phyloP scores from a whole-genome alignment of 2,329 filamentous ascomycete species.

The Cytospora piceicola region DNA sequence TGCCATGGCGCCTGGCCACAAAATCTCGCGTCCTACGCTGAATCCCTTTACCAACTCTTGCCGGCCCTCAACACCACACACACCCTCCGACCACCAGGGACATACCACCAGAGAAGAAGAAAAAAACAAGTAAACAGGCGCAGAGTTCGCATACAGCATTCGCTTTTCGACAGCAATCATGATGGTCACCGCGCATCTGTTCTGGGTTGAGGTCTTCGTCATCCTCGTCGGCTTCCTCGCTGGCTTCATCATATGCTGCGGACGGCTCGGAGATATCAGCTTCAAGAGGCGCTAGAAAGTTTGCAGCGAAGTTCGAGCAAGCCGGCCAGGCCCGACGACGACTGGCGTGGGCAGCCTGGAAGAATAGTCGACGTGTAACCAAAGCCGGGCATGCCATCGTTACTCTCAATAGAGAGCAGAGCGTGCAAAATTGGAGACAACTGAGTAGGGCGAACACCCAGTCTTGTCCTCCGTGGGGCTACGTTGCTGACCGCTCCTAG shows the following conservation, averaged over 20 bases:
- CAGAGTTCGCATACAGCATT: background rate
- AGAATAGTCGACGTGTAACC: background rate
- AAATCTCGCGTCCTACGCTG: constrained; percentile 5
- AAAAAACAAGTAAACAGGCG: background rate
- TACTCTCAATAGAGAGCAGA: background rate
- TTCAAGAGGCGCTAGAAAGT: constrained; percentile 23
- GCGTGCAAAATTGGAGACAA: background rate
- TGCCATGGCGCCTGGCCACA: constrained; percentile 9
- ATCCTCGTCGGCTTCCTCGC: constrained; percentile 18
- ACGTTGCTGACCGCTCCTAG: background rate
- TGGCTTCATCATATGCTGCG: constrained; percentile 16
- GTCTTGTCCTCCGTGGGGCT: background rate
- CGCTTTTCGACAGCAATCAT: constrained; percentile 11
- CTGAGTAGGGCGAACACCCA: background rate
- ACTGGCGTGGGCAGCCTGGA: background rate
- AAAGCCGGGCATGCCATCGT: background rate
- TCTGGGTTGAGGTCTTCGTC: constrained; percentile 21
- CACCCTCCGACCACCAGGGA: background rate
- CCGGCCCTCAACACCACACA: background rate
- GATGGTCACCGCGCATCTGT: constrained; percentile 24
- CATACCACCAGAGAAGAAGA: background rate
- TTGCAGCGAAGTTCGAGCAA: background rate
- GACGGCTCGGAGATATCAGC: constrained; percentile 20
- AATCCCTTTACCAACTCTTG: constrained; percentile 2
- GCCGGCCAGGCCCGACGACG: background rate